Percentiles rank a stretch among this genome's conserved stretches.
Conservation (phyloP, 441 rosid genomes). For the Populus hybrid region DNA sequence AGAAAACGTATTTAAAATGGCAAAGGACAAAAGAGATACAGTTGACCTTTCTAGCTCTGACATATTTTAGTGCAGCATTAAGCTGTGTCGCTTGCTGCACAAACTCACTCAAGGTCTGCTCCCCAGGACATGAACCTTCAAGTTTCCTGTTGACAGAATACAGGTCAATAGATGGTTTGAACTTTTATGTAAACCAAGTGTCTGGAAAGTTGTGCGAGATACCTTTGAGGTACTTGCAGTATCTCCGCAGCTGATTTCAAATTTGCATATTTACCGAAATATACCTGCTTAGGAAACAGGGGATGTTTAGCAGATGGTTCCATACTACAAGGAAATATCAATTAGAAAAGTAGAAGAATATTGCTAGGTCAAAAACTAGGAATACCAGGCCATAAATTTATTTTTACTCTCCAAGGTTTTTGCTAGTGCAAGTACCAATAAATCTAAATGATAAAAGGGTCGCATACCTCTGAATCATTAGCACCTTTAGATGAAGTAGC, state of each 20-base stretch:
- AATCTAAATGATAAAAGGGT: background rate
- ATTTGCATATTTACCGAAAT: constrained; percentile 4
- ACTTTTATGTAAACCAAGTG: background rate
- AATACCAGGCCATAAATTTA: background rate
- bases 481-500: constrained; percentile 5
- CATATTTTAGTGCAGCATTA: constrained; percentile 22
- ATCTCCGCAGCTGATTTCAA: constrained; percentile 25
- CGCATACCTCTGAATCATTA: constrained; percentile 23
- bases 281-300: constrained; percentile 18
- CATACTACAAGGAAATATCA: background rate
- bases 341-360: background rate
- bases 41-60: constrained; percentile 44
- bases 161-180: no score
- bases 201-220: background rate
- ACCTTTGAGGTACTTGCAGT: constrained; percentile 36
- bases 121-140: constrained; percentile 33
- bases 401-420: background rate
- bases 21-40: background rate
- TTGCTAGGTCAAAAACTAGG: background rate
- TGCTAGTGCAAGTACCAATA: background rate
- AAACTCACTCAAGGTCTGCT: constrained; percentile 28
- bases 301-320: background rate
- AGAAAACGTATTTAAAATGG: no score
- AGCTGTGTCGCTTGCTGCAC: constrained; percentile 38
- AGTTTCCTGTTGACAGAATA: constrained; percentile 26